Conservation (phyloP, 345 rosid species). For the Eucalyptus grandis region DNA sequence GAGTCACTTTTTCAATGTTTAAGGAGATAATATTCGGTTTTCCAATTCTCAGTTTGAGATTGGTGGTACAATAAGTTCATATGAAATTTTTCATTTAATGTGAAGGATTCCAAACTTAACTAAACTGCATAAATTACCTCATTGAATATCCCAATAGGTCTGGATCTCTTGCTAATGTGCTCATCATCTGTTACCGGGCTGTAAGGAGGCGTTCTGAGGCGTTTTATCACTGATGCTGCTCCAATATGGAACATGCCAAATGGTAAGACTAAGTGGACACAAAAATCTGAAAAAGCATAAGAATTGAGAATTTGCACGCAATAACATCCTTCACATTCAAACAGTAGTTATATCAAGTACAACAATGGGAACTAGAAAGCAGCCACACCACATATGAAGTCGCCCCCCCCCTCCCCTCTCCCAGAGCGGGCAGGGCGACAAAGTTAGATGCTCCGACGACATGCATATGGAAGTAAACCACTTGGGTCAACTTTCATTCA, state of each 20-base stretch:
- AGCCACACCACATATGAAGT: background rate
- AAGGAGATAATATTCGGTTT: background rate
- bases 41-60: background rate
- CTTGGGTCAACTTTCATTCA: background rate
- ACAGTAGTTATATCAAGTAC: background rate
- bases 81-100: background rate
- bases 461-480: background rate
- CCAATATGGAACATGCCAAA: constrained; percentile 2
- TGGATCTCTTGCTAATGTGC: constrained; percentile 52
- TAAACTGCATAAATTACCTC: constrained; percentile 29
- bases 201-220: constrained; percentile 58
- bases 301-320: background rate
- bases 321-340: background rate
- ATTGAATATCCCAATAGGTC: constrained; percentile 56
- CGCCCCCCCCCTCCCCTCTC: too few relatives aligned
- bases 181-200: constrained; percentile 76
- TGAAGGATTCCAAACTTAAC: background rate
- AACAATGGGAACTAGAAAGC: background rate
- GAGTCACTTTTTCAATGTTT: background rate
- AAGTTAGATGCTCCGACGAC: background rate
- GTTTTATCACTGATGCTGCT: constrained; percentile 38
- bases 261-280: background rate
- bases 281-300: background rate
- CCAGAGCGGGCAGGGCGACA: background rate
- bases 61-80: background rate